Percentiles rank a stretch among this genome's conserved stretches.
Evolutionary conservation across 2,329 filamentous ascomycete species (phyloP).

Genomic region (Blumeria graminis): DNA sequence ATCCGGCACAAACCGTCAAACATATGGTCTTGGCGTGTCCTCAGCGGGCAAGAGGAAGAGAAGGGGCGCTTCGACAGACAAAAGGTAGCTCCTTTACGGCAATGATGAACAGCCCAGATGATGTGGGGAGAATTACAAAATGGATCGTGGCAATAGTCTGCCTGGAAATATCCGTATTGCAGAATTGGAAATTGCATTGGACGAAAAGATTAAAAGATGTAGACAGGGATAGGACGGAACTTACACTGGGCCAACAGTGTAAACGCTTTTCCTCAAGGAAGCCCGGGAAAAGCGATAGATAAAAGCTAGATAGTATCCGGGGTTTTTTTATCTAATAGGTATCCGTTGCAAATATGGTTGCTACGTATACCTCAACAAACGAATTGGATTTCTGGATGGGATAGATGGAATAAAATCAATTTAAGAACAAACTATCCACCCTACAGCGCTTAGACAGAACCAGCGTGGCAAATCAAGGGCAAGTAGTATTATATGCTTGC

Average conservation of each 20-base stretch:
- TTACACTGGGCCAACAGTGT: not conserved
- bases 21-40: not conserved
- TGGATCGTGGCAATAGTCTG: no score
- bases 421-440: no score
- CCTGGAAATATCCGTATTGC: no score
- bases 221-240: not conserved
- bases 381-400: not conserved
- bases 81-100: no score
- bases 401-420: not conserved
- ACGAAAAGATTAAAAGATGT: not conserved
- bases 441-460: no score
- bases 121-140: no score
- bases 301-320: not conserved
- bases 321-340: not conserved
- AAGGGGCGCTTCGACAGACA: not conserved
- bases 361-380: not conserved
- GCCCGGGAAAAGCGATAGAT: not conserved
- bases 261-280: not conserved
- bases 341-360: not conserved
- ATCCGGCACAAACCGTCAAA: no score
- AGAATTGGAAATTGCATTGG: no score
- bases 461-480: no score
- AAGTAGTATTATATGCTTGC: no score
- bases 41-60: not conserved
- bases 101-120: no score